Conservation (phyloP, 2,329 filamentous ascomycete genomes). For the Sphaceloma murrayae region DNA sequence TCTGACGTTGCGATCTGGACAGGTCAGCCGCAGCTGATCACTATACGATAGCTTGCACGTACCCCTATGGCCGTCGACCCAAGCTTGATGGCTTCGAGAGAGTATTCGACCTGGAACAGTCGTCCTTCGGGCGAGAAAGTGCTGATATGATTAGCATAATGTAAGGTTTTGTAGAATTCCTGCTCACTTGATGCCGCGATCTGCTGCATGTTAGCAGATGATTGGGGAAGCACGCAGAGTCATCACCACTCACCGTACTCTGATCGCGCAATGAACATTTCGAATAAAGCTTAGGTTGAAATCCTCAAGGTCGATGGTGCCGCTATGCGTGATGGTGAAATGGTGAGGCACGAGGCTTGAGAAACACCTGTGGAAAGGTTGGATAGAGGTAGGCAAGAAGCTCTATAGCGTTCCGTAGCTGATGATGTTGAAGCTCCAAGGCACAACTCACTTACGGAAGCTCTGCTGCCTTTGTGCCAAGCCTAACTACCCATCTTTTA, state of each 20-base stretch:
- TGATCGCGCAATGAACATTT: conserved; percentile 99
- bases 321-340: neutral
- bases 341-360: neutral
- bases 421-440: neutral
- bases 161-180: conserved; percentile 50
- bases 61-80: conserved; percentile 95
- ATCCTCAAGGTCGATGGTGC: no score
- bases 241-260: conserved; percentile 76
- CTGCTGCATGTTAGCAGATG: conserved; percentile 38
- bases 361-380: neutral
- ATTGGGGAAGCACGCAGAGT: conserved; percentile 20
- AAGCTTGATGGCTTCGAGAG: conserved; percentile 98
- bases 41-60: conserved; percentile 26
- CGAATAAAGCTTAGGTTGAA: conserved; percentile 36
- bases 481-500: conserved; percentile 1
- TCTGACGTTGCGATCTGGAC: conserved; percentile 73
- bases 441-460: neutral
- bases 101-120: conserved; percentile 99
- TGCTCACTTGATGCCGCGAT: conserved; percentile 89
- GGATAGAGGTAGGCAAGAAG: neutral
- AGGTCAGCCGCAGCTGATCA: conserved; percentile 6
- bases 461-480: conserved; percentile 7
- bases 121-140: conserved; percentile 99
- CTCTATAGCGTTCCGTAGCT: neutral
- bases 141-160: conserved; percentile 40